Percentiles rank a stretch among this genome's conserved stretches.
These are phyloP conservation scores for Thalassiosira hispida DNA, from an alignment of 352 stramenopile genomes.

Conservation along the genomic window DNA sequence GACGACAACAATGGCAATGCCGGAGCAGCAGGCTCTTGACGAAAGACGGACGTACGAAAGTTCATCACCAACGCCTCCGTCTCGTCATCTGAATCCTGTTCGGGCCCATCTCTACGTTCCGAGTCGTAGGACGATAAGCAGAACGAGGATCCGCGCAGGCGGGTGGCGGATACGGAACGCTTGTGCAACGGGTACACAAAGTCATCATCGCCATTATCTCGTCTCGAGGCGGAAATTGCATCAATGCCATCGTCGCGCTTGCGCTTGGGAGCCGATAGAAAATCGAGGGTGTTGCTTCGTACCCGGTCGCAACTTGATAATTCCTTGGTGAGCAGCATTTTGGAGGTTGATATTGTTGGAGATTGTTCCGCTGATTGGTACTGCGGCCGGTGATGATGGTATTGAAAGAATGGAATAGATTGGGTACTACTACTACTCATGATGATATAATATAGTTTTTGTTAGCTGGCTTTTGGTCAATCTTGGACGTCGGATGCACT, in stretches of 20 bases:
- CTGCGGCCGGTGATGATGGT: not conserved
- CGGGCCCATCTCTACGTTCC: constrained; percentile 29
- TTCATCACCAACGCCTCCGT: constrained; percentile 1
- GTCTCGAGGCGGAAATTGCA: not conserved
- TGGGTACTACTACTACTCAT: not conserved
- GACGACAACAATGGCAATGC: not conserved
- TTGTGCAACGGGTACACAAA: constrained; percentile 3
- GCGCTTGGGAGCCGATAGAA: not conserved
- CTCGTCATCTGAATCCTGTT: constrained; percentile 25
- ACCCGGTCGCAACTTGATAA: constrained; percentile 18
- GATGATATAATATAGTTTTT: no score
- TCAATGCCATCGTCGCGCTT: constrained; percentile 27
- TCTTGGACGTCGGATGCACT: no score
- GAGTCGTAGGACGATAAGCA: constrained; percentile 6
- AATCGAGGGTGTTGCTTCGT: not conserved
- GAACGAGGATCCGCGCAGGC: not conserved
- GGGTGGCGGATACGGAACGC: not conserved
- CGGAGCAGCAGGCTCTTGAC: not conserved
- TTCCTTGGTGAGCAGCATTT: constrained; percentile 18
- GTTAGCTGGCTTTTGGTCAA: no score
- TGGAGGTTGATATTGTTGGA: not conserved
- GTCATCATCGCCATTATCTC: constrained; percentile 5
- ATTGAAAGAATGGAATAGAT: not conserved
- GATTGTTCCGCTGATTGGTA: not conserved
- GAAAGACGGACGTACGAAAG: constrained; percentile 15